phyloP scores from a whole-genome alignment of 176 grass and related monocot genomes.

The Lolium multiflorum region DNA sequence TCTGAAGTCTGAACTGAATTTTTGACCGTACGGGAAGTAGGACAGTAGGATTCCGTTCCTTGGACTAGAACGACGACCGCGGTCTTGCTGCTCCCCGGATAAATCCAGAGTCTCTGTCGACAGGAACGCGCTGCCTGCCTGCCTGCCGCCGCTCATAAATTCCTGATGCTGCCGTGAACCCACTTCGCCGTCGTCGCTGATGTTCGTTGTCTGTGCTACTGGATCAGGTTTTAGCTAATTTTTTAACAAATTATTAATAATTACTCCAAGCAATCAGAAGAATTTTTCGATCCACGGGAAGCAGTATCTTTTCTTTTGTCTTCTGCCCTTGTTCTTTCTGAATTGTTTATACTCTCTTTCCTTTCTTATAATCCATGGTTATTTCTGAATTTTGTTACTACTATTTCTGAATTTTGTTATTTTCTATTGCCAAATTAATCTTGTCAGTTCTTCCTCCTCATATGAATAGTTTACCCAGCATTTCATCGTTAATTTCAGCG shows the following conservation, averaged over 20 bases:
- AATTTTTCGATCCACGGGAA: not conserved
- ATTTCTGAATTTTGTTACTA: too few species aligned
- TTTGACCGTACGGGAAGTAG: too few species aligned
- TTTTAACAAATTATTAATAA: too few species aligned
- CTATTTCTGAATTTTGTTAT: too few species aligned
- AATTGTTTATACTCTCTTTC: too few species aligned
- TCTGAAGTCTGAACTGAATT: too few species aligned
- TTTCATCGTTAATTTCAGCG: not conserved
- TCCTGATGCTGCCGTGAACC: not conserved
- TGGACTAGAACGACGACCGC: conserved; percentile 8
- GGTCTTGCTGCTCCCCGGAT: not conserved
- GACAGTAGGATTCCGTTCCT: not conserved
- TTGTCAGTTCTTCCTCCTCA: not conserved
- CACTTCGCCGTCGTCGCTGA: not conserved
- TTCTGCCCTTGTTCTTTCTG: not conserved
- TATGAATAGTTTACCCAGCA: too few species aligned
- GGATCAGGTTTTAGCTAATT: not conserved
- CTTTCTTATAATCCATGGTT: too few species aligned
- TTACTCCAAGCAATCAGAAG: not conserved
- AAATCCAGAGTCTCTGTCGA: not conserved
- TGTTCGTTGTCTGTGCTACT: not conserved
- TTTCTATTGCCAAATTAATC: not conserved
- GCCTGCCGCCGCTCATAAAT: not conserved
- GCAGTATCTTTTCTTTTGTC: conserved; percentile 28
- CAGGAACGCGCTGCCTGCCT: not conserved